Evolutionary conservation across 768 basidiomycete species (phyloP).

Genomic region (Mycena alexandri): DNA sequence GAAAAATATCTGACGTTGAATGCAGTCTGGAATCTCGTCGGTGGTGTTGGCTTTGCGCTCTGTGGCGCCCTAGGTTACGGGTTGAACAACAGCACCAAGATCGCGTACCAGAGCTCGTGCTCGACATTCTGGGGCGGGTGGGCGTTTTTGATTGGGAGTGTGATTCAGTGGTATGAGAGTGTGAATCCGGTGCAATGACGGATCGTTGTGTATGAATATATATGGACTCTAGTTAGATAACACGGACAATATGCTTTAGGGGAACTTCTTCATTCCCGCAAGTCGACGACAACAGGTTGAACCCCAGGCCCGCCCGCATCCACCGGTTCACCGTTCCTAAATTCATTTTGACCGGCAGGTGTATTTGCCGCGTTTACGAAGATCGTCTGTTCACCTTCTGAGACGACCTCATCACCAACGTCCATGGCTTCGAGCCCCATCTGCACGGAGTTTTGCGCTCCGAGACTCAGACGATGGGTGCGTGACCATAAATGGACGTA

Average conservation of each 20-base stretch:
- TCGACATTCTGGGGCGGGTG: constrained; percentile 72
- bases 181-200: constrained; percentile 46
- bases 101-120: constrained; percentile 64
- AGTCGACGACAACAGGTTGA: constrained; percentile 59
- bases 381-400: constrained; percentile 46
- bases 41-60: constrained; percentile 68
- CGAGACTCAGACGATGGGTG: constrained; percentile 11
- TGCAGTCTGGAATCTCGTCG: constrained; percentile 71
- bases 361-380: constrained; percentile 62
- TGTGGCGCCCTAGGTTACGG: constrained; percentile 71
- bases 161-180: constrained; percentile 67
- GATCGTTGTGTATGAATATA: neutral
- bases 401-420: neutral
- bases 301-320: constrained; percentile 57
- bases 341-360: constrained; percentile 47
- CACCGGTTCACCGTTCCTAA: constrained; percentile 40
- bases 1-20: neutral
- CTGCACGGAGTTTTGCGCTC: neutral
- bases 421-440: neutral
- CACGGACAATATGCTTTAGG: no score
- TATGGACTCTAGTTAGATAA: neutral
- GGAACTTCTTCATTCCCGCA: constrained; percentile 36
- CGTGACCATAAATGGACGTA: constrained; percentile 54
- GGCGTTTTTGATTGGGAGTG: constrained; percentile 73
- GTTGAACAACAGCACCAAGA: constrained; percentile 43